A percentile compares a stretch with the other conserved stretches of the same genome.
These are phyloP conservation scores for Rheum nobile DNA, from an alignment of 148 eudicot species.

Conservation along the genomic window DNA sequence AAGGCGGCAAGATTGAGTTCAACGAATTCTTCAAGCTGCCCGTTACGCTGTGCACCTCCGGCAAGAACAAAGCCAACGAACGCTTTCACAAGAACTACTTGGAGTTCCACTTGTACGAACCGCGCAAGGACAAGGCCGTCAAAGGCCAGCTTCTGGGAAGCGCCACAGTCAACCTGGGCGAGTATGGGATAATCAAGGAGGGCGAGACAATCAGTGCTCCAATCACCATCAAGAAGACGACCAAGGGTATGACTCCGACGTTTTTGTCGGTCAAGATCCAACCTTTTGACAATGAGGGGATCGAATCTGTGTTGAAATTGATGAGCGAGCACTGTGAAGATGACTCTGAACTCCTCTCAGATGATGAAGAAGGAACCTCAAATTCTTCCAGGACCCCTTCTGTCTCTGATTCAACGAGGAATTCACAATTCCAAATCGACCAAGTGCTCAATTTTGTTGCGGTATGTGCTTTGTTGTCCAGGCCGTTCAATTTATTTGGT, in stretches of 20 bases:
- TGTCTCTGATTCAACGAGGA: constrained; percentile 25
- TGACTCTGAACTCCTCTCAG: constrained; percentile 55
- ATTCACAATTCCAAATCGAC: constrained; percentile 22
- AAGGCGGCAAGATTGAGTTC: constrained; percentile 44
- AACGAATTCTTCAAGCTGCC: constrained; percentile 58
- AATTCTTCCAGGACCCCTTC: constrained; percentile 39
- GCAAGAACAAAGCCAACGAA: constrained; percentile 27
- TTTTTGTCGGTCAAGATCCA: constrained; percentile 43
- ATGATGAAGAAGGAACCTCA: constrained; percentile 46
- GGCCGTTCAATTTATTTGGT: no score
- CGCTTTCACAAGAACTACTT: constrained; percentile 62
- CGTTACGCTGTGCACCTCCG: constrained; percentile 28
- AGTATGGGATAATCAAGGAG: constrained; percentile 61
- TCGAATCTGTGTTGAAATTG: constrained; percentile 35
- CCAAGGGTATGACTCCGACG: constrained; percentile 37
- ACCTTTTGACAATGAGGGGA: constrained; percentile 63
- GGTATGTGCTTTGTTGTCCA: no score
- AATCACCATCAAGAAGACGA: constrained; percentile 48
- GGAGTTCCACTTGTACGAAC: constrained; percentile 70
- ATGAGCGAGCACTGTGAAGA: constrained; percentile 41
- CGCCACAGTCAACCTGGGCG: constrained; percentile 54
- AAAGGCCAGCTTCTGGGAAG: constrained; percentile 75
- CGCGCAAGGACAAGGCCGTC: constrained; percentile 49
- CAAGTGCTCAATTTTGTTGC: constrained; percentile 30
- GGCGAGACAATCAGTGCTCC: constrained; percentile 26